Conservation (phyloP, 2,329 filamentous ascomycete species). For the Cytospora mali region DNA sequence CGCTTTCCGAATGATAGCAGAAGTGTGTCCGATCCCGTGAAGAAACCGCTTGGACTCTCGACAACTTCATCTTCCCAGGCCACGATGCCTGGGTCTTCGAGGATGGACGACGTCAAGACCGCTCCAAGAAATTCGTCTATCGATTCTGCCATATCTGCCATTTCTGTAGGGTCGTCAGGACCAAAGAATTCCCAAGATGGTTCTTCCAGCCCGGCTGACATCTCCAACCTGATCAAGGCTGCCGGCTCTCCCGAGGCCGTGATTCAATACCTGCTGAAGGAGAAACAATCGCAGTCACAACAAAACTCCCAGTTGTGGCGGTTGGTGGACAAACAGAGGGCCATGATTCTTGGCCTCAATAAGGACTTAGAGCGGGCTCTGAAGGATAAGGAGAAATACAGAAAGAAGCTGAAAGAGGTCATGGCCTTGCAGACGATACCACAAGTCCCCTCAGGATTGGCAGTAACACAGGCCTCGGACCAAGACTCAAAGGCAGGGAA, state of each 20-base stretch:
- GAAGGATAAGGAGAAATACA: conserved; percentile 94
- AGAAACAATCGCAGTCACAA: conserved; percentile 84
- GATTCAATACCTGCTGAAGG: conserved; percentile 84
- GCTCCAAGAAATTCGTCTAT: conserved; percentile 80
- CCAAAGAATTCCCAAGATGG: conserved; percentile 62
- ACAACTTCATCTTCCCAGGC: conserved; percentile 41
- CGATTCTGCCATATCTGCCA: conserved; percentile 85
- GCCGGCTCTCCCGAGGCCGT: conserved; percentile 89
- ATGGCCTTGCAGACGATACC: conserved; percentile 46
- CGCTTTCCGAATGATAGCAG: conserved; percentile 53
- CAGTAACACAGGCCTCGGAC: conserved; percentile 14
- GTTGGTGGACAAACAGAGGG: conserved; percentile 91
- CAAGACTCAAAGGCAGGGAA: conserved; percentile 33
- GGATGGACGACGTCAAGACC: conserved; percentile 43
- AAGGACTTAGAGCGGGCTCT: conserved; percentile 89
- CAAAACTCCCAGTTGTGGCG: conserved; percentile 95
- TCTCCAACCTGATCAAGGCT: conserved; percentile 75
- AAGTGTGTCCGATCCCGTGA: conserved; percentile 47
- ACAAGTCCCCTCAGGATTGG: conserved; percentile 29
- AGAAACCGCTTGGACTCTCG: conserved; percentile 47
- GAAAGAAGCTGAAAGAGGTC: conserved; percentile 83
- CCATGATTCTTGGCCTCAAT: conserved; percentile 91
- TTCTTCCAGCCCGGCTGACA: conserved; percentile 68
- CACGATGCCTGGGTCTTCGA: conserved; percentile 52
- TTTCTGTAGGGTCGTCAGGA: conserved; percentile 63